A percentile compares a stretch with the other conserved stretches of the same genome.
Conservation (phyloP, 192 early-diverging fungal genomes). For the Geranomyces variabilis region DNA sequence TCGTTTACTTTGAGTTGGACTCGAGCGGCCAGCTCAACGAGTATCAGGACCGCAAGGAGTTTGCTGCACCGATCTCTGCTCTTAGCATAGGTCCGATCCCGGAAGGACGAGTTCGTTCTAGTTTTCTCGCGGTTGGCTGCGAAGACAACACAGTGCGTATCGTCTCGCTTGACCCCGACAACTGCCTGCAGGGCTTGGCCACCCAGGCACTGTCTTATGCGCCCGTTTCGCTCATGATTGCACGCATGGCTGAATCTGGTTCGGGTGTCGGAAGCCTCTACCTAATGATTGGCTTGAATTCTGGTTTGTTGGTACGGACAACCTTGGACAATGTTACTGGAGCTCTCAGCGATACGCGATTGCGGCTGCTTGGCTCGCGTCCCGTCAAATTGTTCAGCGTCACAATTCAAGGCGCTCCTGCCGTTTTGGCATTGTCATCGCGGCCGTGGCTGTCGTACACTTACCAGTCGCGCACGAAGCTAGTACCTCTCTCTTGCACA, state of each 20-base stretch:
- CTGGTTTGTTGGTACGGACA: constrained; percentile 87
- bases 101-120: constrained; percentile 69
- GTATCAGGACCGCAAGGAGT: constrained; percentile 76
- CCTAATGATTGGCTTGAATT: constrained; percentile 85
- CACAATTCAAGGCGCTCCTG: constrained; percentile 66
- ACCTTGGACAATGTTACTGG: constrained; percentile 83
- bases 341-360: constrained; percentile 77
- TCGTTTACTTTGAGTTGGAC: constrained; percentile 95
- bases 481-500: constrained; percentile 74
- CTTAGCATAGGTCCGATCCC: constrained; percentile 82
- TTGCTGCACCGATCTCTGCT: constrained; percentile 70
- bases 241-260: constrained; percentile 79
- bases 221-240: constrained; percentile 74
- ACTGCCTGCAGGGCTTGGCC: constrained; percentile 74
- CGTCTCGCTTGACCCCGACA: constrained; percentile 77
- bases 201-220: constrained; percentile 58
- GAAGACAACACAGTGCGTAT: constrained; percentile 91
- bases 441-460: constrained; percentile 90
- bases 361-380: constrained; percentile 84
- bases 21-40: constrained; percentile 81
- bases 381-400: constrained; percentile 79
- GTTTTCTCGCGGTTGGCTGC: constrained; percentile 87
- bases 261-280: constrained; percentile 65
- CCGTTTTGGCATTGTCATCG: constrained; percentile 80
- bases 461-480: constrained; percentile 68